A percentile compares a stretch with the other conserved stretches of the same genome.
These are phyloP conservation scores for Chalciporus sp. DNA, from an alignment of 1,284 basidiomycete genomes.

Conservation along the genomic window DNA sequence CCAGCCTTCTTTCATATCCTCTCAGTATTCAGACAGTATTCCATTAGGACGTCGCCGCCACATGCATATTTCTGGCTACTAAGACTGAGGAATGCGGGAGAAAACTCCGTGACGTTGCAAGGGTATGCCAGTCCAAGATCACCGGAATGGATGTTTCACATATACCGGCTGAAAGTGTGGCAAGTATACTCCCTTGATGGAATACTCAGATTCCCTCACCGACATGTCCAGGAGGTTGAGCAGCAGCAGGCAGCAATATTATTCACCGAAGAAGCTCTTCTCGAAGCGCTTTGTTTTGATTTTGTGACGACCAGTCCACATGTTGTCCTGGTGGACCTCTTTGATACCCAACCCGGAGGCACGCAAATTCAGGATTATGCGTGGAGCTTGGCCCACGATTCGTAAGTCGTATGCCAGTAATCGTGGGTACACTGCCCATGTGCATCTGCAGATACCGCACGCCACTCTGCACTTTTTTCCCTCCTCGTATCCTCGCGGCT, in stretches of 20 bases:
- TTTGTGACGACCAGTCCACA: conserved; percentile 86
- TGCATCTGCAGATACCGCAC: conserved; percentile 62
- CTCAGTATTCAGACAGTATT: conserved; percentile 12
- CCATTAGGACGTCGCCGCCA: conserved; percentile 79
- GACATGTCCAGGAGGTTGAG: conserved; percentile 62
- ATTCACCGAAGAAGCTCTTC: conserved; percentile 77
- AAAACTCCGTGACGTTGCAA: conserved; percentile 83
- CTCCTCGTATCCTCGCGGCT: conserved; percentile 67
- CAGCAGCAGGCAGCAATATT: conserved; percentile 75
- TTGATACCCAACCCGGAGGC: conserved; percentile 53
- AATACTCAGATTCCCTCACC: conserved; percentile 10
- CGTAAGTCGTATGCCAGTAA: conserved; percentile 50
- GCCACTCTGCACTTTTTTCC: conserved; percentile 70
- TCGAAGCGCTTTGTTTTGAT: conserved; percentile 92
- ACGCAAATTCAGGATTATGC: conserved; percentile 65
- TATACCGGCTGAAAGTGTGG: conserved; percentile 63
- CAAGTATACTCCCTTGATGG: conserved; percentile 32
- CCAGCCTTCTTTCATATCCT: conserved; percentile 3
- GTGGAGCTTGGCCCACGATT: conserved; percentile 84
- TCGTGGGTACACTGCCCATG: conserved; percentile 12
- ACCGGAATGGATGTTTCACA: conserved; percentile 55
- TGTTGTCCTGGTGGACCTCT: conserved; percentile 68
- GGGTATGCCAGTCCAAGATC: conserved; percentile 74
- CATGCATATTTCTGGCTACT: conserved; percentile 89
- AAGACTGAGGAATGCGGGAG: conserved; percentile 90